phyloP scores from a whole-genome alignment of 257 asterid genomes.

The Marsdenia floribunda region DNA sequence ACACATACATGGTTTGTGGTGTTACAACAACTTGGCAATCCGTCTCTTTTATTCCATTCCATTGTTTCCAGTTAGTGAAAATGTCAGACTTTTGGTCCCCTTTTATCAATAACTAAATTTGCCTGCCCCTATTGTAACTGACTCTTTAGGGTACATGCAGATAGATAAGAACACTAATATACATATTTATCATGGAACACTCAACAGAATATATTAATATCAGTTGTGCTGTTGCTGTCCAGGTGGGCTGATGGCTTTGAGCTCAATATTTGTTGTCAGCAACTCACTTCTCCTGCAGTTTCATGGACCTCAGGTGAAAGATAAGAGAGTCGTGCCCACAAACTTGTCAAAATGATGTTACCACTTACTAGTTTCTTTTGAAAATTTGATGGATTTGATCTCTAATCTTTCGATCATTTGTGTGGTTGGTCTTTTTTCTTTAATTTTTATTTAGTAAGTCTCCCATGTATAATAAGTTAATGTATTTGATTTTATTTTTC shows the following conservation, averaged over 20 bases:
- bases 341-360: constrained; percentile 12
- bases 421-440: too few species aligned
- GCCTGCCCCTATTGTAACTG: background rate
- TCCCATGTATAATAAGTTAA: too few species aligned
- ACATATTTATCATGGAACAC: background rate
- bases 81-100: background rate
- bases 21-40: background rate
- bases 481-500: too few species aligned
- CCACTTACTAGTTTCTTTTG: too few species aligned
- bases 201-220: background rate
- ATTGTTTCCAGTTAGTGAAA: background rate
- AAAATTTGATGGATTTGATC: too few species aligned
- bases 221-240: constrained; percentile 14
- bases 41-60: too few species aligned
- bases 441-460: too few species aligned
- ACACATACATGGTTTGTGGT: background rate
- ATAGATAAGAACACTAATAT: background rate
- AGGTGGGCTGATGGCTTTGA: constrained; percentile 97
- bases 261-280: constrained; percentile 83
- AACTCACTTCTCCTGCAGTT: constrained; percentile 84
- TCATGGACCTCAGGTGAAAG: constrained; percentile 45
- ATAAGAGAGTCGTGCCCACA: constrained; percentile 23
- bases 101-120: background rate
- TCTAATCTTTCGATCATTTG: too few species aligned
- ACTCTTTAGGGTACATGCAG: background rate